A percentile compares a stretch with the other conserved stretches of the same genome.
phyloP scores from a whole-genome alignment of 1,284 basidiomycete genomes.

The Golubevia sp. region DNA sequence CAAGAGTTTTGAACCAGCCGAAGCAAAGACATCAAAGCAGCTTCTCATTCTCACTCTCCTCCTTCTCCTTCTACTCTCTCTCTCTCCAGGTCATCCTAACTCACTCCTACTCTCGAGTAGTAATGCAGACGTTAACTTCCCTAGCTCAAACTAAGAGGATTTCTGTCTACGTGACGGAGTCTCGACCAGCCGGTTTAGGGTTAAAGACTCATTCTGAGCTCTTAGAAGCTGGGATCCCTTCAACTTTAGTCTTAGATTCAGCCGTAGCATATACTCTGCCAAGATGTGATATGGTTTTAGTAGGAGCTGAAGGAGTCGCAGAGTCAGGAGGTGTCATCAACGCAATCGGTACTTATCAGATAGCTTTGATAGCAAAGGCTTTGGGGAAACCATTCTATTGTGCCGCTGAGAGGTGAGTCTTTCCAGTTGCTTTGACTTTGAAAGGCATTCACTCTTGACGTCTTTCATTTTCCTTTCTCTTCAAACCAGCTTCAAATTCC shows the following conservation, averaged over 20 bases:
- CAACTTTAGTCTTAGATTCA: constrained; percentile 51
- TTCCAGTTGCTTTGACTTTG: neutral
- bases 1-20: no score
- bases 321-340: constrained; percentile 55
- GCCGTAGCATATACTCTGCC: constrained; percentile 53
- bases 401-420: constrained; percentile 42
- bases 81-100: constrained; percentile 36
- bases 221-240: constrained; percentile 36
- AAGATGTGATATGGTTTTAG: constrained; percentile 48
- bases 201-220: constrained; percentile 45
- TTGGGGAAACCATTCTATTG: constrained; percentile 51
- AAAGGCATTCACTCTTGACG: neutral
- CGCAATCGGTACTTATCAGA: constrained; percentile 49
- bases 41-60: neutral
- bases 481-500: constrained; percentile 45
- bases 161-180: constrained; percentile 54
- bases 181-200: constrained; percentile 42
- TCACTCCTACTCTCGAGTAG: constrained; percentile 55
- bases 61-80: neutral
- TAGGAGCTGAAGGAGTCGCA: constrained; percentile 55
- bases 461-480: neutral
- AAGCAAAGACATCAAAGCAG: no score
- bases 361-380: constrained; percentile 52
- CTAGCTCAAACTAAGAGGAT: constrained; percentile 39
- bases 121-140: constrained; percentile 50